Percentiles rank a stretch among this genome's conserved stretches.
Conservation (phyloP, 192 early-diverging fungal species). For the Rhizophagus prolifer region DNA sequence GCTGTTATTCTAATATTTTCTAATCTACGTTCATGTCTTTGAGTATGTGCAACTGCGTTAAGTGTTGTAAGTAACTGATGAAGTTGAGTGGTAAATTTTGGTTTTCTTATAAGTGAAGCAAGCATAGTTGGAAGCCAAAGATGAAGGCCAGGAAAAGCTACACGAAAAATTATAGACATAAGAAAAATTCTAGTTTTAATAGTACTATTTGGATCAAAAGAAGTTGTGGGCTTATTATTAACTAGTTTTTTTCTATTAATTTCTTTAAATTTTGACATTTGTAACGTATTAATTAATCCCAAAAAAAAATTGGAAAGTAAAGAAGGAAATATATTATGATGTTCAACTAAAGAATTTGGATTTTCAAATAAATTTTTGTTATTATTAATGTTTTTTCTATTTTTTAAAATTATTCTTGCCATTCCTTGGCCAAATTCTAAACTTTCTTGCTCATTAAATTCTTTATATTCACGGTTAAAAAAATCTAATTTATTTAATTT, state of each 20-base stretch:
- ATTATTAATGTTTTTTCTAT: not conserved
- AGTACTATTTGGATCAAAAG: not conserved
- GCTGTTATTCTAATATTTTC: not conserved
- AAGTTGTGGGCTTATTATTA: not conserved
- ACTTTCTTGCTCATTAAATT: too few relatives aligned
- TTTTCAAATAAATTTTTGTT: not conserved
- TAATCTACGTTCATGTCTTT: not conserved
- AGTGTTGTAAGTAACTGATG: not conserved
- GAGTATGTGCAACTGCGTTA: not conserved
- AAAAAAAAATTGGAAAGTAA: not conserved
- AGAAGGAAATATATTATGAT: not conserved
- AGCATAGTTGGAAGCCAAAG: constrained; percentile 1
- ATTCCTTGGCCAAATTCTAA: not conserved
- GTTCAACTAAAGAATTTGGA: not conserved
- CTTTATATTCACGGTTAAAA: too few relatives aligned
- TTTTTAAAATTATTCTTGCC: not conserved
- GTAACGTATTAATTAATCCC: not conserved
- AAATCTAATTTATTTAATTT: too few relatives aligned
- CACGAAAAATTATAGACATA: not conserved
- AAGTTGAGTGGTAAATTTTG: not conserved
- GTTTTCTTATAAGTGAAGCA: not conserved
- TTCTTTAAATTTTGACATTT: not conserved
- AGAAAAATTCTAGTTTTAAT: constrained; percentile 10
- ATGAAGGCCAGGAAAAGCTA: not conserved
- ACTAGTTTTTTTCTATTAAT: too few relatives aligned